Evolutionary conservation across 345 rosid genomes (phyloP), one percentile per base, ranked within the genome.

Genomic region (Corchorus olitorius): DNA sequence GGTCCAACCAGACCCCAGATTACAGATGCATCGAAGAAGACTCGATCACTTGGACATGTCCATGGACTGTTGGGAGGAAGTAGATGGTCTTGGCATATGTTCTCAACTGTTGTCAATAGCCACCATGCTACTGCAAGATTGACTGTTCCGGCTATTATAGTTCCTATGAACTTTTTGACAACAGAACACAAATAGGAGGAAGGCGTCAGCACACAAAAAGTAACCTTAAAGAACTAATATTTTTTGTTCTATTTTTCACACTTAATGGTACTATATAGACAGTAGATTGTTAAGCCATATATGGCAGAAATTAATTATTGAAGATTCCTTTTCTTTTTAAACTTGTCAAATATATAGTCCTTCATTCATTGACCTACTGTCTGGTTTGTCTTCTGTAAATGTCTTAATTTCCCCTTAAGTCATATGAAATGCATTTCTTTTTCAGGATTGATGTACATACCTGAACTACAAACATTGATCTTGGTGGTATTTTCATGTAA

Each of bases 1-100:
- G 91, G 89, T 79, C 93, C 93, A 3, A 89, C 85, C 60, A 84
- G 72, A 73, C 89, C 91, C 93, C 91, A 86, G 41, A 89, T 78
- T 62, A 87, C 89, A 3, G 89, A 89, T 39, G 93, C 91, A 75
- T 89, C 93, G 20, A 77, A 89, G 86, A 86, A 86, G 3, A 87
- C 89, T 8, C 85, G 81, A 71, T 89, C 91, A 2, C 82, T 48
- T 1, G 91, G 93, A 77, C 91, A 87, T 55, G 89, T 86, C 91
- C 93, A 87, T 12, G 91, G 88, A 79, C 91, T 86, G 80, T 86
- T 80, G 7, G 85, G 81, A 35, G 93, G 91, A 35, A 89, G 93
- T 2, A 84, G 75, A 67, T 86, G 70, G 12, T 77, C 80, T 15
- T 89, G 80, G 73, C 91, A 89, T 8, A 89, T 86, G 84, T 87